Conservation (phyloP, 1,139 yeast species). For the Pichiaceae sp. region DNA sequence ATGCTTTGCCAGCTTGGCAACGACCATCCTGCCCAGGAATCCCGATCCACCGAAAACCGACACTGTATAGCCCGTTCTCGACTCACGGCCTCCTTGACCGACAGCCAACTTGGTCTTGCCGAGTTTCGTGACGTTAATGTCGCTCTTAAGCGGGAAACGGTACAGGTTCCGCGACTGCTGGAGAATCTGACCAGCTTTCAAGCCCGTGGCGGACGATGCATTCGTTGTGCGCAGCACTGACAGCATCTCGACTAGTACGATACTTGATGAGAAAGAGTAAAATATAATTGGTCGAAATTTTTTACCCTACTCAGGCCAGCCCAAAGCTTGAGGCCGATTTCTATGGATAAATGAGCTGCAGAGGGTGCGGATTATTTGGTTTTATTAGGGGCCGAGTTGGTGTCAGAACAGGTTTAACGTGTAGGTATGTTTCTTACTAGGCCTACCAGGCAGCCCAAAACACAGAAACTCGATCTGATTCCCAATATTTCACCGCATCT, state of each 20-base stretch:
- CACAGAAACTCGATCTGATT: too few species aligned
- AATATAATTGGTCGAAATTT: too few species aligned
- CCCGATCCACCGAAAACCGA: conserved; percentile 85
- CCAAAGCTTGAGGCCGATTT: too few species aligned
- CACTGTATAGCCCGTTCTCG: conserved; percentile 87
- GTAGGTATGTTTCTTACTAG: too few species aligned
- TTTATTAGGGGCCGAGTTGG: too few species aligned
- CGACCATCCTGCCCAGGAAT: conserved; percentile 66
- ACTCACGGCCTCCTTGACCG: conserved; percentile 80
- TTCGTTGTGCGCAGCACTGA: not conserved
- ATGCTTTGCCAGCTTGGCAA: conserved; percentile 68
- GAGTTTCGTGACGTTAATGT: conserved; percentile 64
- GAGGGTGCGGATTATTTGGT: too few species aligned
- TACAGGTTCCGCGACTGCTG: conserved; percentile 15
- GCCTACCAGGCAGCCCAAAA: too few species aligned
- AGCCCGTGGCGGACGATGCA: not conserved
- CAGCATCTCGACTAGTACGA: not conserved
- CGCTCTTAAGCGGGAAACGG: conserved; percentile 36
- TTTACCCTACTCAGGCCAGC: too few species aligned
- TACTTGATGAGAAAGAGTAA: too few species aligned
- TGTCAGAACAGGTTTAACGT: too few species aligned
- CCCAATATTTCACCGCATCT: too few species aligned
- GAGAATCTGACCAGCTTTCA: conserved; percentile 5
- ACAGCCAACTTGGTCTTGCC: conserved; percentile 66
- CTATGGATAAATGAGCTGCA: too few species aligned